A percentile compares a stretch with the other conserved stretches of the same genome.
These are phyloP conservation scores for Yarrowia sp. DNA, from an alignment of 805 yeast species.

Conservation along the genomic window DNA sequence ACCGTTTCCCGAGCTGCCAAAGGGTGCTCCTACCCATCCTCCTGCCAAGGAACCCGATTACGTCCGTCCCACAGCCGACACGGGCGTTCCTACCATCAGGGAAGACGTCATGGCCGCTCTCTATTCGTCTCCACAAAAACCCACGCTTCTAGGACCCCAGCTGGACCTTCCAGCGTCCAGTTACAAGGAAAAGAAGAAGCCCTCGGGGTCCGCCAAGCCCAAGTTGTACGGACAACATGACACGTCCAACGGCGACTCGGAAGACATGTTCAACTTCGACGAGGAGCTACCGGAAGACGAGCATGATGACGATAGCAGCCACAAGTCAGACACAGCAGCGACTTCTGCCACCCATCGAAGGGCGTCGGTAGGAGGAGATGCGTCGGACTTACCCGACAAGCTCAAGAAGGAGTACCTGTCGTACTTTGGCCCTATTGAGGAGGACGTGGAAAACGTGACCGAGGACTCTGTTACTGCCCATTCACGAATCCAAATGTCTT, in stretches of 20 bases:
- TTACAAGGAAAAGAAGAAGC: conserved; percentile 21
- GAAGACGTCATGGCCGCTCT: conserved; percentile 21
- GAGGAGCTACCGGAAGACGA: conserved; percentile 41
- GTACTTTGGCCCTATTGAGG: conserved; percentile 32
- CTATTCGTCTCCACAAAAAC: conserved; percentile 34
- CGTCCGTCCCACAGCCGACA: conserved; percentile 18
- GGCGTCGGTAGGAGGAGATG: conserved; percentile 24
- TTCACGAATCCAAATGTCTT: conserved; percentile 20
- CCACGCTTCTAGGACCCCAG: conserved; percentile 25
- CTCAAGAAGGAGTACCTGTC: conserved; percentile 37
- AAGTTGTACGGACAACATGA: conserved; percentile 21
- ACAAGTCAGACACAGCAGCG: conserved; percentile 6
- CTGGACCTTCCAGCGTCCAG: conserved; percentile 30
- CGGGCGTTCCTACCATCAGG: conserved; percentile 15
- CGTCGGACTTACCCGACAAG: conserved; percentile 32
- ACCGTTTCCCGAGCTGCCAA: conserved; percentile 24
- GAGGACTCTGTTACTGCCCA: conserved; percentile 17
- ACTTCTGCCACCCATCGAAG: conserved; percentile 19
- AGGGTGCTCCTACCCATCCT: conserved; percentile 14
- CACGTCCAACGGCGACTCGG: conserved; percentile 38
- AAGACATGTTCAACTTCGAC: conserved; percentile 44
- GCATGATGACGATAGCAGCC: background rate
- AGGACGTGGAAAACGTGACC: conserved; percentile 25
- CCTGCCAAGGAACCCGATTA: conserved; percentile 10
- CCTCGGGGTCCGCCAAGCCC: conserved; percentile 5